These are phyloP conservation scores for Amphichorda felina DNA, from an alignment of 2,329 filamentous ascomycete genomes.

Conservation along the genomic window DNA sequence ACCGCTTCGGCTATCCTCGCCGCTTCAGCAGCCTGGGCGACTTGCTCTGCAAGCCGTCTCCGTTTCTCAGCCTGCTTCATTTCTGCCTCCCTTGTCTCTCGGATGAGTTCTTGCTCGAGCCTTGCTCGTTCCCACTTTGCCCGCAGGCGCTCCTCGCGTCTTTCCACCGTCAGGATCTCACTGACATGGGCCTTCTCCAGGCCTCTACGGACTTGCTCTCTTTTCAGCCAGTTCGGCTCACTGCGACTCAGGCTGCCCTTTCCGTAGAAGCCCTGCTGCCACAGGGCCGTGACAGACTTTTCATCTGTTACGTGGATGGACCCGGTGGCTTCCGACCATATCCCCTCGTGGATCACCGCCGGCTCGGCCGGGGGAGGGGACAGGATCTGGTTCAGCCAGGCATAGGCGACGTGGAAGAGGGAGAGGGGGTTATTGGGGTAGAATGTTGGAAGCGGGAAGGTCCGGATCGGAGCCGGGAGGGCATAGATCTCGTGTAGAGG, in stretches of 20 bases:
- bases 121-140: conserved; percentile 90
- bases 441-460: conserved; percentile 76
- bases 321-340: conserved; percentile 71
- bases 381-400: conserved; percentile 64
- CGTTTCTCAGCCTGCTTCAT: conserved; percentile 17
- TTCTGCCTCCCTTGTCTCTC: conserved; percentile 47
- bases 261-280: conserved; percentile 96
- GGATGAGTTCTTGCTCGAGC: conserved; percentile 72
- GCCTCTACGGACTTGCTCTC: conserved; percentile 64
- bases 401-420: conserved; percentile 65
- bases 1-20: too few relatives aligned
- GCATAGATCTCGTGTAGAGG: conserved; percentile 65
- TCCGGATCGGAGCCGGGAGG: conserved; percentile 66
- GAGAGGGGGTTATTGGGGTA: conserved; percentile 90
- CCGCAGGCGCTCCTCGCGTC: conserved; percentile 69
- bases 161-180: conserved; percentile 65
- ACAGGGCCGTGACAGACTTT: conserved; percentile 65
- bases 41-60: conserved; percentile 6
- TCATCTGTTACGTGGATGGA: conserved; percentile 77
- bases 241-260: conserved; percentile 89
- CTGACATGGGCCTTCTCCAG: conserved; percentile 56
- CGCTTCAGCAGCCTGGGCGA: too few relatives aligned
- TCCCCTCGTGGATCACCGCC: conserved; percentile 53
- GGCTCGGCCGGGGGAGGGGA: conserved; percentile 55
- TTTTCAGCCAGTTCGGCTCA: conserved; percentile 84